These are phyloP conservation scores for Arthrobotrys conoides DNA, from an alignment of 2,329 filamentous ascomycete species.

Conservation along the genomic window DNA sequence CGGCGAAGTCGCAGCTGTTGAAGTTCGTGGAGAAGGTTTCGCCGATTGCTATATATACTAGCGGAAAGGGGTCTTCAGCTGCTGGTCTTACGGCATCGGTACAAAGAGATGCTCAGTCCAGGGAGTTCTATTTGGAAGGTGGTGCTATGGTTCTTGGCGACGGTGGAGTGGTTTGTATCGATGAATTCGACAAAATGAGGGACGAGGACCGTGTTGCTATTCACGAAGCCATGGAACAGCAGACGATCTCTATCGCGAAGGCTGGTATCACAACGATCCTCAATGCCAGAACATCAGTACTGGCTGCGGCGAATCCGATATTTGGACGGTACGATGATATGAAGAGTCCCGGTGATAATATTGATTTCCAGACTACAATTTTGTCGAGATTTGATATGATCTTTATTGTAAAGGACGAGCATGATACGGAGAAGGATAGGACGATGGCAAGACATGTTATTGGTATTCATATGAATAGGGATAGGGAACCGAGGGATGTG, in stretches of 20 bases:
- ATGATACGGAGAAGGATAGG: conserved; percentile 90
- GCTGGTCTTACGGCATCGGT: conserved; percentile 98
- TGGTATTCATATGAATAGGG: conserved; percentile 93
- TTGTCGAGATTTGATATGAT: conserved; percentile 99
- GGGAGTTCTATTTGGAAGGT: conserved; percentile 97
- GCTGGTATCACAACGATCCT: conserved; percentile 98
- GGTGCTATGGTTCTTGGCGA: conserved; percentile 99
- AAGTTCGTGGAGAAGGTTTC: conserved; percentile 98
- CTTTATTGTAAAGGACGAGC: conserved; percentile 97
- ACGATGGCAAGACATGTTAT: conserved; percentile 97
- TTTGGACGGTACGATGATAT: conserved; percentile 98
- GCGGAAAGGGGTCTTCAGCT: conserved; percentile 96
- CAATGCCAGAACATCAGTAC: conserved; percentile 92
- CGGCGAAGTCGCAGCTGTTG: conserved; percentile 94
- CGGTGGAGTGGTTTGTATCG: conserved; percentile 96
- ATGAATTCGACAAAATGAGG: conserved; percentile 99
- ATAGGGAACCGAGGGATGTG: conserved; percentile 70
- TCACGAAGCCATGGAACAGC: conserved; percentile 99
- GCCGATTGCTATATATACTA: conserved; percentile 98
- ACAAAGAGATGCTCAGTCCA: conserved; percentile 88
- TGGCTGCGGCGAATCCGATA: conserved; percentile 96
- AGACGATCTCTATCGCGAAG: conserved; percentile 99
- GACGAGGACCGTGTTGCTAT: conserved; percentile 98
- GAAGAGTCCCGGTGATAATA: conserved; percentile 97
- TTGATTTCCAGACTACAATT: conserved; percentile 99